Evolutionary conservation across 495 filamentous ascomycete genomes (phyloP), one percentile per base, ranked within the genome.

Genomic region (Sabuloglossum arenarium): DNA sequence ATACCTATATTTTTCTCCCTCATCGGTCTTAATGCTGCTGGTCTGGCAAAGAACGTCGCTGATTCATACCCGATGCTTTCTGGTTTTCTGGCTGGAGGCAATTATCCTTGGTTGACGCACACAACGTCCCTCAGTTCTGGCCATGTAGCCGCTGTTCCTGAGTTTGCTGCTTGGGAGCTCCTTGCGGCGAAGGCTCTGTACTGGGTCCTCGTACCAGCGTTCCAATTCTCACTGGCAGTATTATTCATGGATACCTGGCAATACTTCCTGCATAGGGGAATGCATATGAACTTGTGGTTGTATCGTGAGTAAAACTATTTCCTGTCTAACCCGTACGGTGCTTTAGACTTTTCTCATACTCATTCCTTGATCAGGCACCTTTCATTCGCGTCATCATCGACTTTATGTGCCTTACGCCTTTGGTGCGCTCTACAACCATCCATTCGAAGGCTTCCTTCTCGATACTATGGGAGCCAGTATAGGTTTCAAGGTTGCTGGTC

Each of bases 351-450:
- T 23, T 14, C 1, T 55, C 0, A 5, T 29, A 23, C 55, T 56
- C 23, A 52, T n/a, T 56, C 12, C 55, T 24, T 52, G 34, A 14
- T 24, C 21, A 91, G 86, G 79, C 56, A 81, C 81, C 31, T 91
- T 94, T 71, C 90, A 98, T 69, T 87, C 89, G 34, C 80, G 88
- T 19, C 91, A 98, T 68, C 91, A 98, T 72, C 80, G 87, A 19
- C 81, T 98, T 28, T 96, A 96, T 65, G 89, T 96, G 16, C 91
- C 91, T 16, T 98, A 96, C 69, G 91, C 91, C 16, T 98, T 89
- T 67, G 91, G 91, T 56, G 91, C 91, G 25, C 78, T 96, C 39
- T 98, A 96, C 72, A 98, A 96, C 66, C 90, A 95, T 63, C 87
- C 88, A 0, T 68, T 90, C 42, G 91, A 96, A 70, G 91, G 86